Base-by-base conservation (phyloP, 2,329 filamentous ascomycete species). In the Grosmannia serpens region DNA sequence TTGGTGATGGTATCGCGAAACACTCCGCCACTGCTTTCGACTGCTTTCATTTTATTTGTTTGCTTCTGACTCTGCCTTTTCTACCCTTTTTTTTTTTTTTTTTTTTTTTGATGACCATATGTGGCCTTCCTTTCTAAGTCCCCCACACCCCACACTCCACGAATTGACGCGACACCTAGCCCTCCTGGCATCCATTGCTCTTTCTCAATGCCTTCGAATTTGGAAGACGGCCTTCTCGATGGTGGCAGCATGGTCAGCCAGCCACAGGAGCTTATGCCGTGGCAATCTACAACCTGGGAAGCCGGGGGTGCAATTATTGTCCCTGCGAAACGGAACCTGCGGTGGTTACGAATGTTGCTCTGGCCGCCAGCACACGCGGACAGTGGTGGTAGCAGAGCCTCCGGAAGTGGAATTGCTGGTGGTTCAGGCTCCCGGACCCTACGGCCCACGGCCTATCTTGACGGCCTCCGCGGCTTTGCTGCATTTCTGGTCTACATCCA, bases 391-490 rank as follows among this genome's bases (percentile, higher is more conserved):
- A 29, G 10, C 20, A 35, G 26, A 6, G 22, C 24, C 22, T 13
- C 44, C 6, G 51, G 27, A 29, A 22, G 15, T 55, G 33, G 33
- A 17, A 15, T 4, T 13, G 15, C 22, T 10, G n/a, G 20, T 26
- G 11, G 22, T 15, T 38, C 59, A 9, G 66, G 67, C n/a, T 71
- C 75, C 26, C 73, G 70, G 33, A 59, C 76, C 15, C 68, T 77
- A 17, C 71, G 78, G 8, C 71, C 73, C 22, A 85, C 82, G 6
- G 80, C 82, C n/a, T 84, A 81, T 63, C 74, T 85, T 24, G 85
- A 88, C 63, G 85, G 85, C 17, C 71, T 88, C 17, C 73, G 85
- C 65, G 85, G 85, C 4, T 85, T 87, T 61, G 84, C 84, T 5
- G 83, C 85, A 3, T 75, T 88, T 33, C 67, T 87, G 31, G 85